Conservation (phyloP, 441 rosid species). For the Croton laevigatus region DNA sequence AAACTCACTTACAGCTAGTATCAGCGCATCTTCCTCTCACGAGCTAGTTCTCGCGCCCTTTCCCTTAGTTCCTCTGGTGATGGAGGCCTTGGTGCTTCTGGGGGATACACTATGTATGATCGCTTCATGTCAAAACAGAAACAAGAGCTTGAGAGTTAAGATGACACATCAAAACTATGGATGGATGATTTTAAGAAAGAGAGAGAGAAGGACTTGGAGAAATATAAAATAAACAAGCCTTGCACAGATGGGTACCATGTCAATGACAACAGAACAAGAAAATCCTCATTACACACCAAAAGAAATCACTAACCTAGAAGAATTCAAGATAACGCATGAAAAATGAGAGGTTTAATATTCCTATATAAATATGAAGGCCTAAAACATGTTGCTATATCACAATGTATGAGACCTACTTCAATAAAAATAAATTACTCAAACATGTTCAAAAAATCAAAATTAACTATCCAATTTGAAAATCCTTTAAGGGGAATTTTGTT, state of each 20-base stretch:
- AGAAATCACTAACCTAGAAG: neutral
- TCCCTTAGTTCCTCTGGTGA: slow-evolving; percentile 86
- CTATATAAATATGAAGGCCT: neutral
- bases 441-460: neutral
- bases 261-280: neutral
- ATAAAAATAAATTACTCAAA: neutral
- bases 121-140: slow-evolving; percentile 44
- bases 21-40: slow-evolving; percentile 45
- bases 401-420: neutral
- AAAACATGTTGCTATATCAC: neutral
- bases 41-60: slow-evolving; percentile 78
- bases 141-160: slow-evolving; percentile 9
- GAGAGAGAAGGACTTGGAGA: neutral
- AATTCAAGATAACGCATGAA: neutral
- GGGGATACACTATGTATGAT: slow-evolving; percentile 70
- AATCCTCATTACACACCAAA: neutral
- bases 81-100: slow-evolving; percentile 67
- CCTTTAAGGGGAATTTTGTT: too few species aligned
- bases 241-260: neutral
- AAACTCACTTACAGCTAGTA: slow-evolving; percentile 23
- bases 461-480: neutral
- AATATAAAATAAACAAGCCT: neutral
- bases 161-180: neutral
- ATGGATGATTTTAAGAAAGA: neutral
- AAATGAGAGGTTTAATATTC: neutral